Base-by-base conservation (phyloP, 148 eudicot species). In the Rhododendron ovatum region DNA sequence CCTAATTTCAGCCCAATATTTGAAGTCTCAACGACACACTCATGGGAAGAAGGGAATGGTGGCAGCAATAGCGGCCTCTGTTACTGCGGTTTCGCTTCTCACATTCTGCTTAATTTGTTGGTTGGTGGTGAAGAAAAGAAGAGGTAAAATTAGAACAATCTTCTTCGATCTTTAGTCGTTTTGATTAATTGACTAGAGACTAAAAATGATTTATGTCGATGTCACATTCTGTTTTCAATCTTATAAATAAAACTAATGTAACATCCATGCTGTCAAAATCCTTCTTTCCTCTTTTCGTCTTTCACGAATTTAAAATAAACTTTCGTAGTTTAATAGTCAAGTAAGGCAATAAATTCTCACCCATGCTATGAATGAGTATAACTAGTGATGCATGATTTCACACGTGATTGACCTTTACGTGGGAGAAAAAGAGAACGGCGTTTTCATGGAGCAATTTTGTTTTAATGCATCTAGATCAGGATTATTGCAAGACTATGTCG, bases 91-190 rank as follows among this genome's bases (percentile, higher is more conserved):
- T 37, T 85, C 83, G 50, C 24, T 78, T 45, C 22, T 88, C n/a
- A 18, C 85, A n/a, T 82, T 85, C 77, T 61, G 63, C 78, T 47
- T 79, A 8, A 18, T 75, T 35, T 84, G 67, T 69, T 89, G 67
- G 76, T 74, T 89, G 65, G 81, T 80, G 24, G 81, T 67, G 83
- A 88, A 78, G 87, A 91, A 78, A 83, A 85, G 78, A 87, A 89
- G 78, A 91, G 91, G 90, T 89, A 88, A 39, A 39, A 39, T 39
- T 2, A 17, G 10, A 37, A 75, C 78, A 4, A 37, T 15, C 39
- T 37, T 37, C 8, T 30, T 71, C 77, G 5, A 28, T 71, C 41
- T 12, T 33, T 33, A 33, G 5, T n/a, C 17, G 43, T 24, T 24
- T 45, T 20, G 51, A 28, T 20, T 33, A 24, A 30, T 35, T 33